These are phyloP conservation scores for Leptographium lundbergii DNA, from an alignment of 2,329 filamentous ascomycete species.

Conservation along the genomic window DNA sequence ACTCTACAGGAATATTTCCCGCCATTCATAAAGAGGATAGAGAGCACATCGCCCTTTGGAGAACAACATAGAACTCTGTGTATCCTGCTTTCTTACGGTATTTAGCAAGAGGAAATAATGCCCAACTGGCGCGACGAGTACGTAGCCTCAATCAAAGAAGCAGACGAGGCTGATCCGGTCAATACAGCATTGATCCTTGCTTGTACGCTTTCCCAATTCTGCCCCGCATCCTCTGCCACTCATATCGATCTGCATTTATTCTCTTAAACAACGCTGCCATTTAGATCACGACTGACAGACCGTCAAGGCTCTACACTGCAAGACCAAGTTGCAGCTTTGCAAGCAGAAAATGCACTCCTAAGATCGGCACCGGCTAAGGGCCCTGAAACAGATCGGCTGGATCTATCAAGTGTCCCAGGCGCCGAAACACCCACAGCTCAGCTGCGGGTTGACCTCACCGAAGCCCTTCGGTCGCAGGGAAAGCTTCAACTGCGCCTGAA, in stretches of 20 bases:
- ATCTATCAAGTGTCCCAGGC: conserved; percentile 3
- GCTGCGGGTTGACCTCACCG: conserved; percentile 57
- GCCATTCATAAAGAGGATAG: neutral
- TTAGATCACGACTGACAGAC: neutral
- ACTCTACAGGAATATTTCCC: neutral
- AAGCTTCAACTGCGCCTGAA: conserved; percentile 54
- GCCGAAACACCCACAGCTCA: conserved; percentile 29
- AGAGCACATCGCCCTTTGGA: neutral
- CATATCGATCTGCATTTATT: no score
- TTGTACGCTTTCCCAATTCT: conserved; percentile 41
- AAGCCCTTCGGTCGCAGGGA: conserved; percentile 62
- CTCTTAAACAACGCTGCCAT: neutral
- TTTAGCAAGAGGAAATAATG: conserved; percentile 21
- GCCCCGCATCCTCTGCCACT: no score
- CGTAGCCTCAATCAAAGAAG: conserved; percentile 58
- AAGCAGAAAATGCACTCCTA: conserved; percentile 37
- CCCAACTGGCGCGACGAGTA: conserved; percentile 75
- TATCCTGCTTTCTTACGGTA: neutral
- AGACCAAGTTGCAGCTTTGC: conserved; percentile 51
- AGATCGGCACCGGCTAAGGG: conserved; percentile 2
- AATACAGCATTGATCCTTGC: conserved; percentile 60
- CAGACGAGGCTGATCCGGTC: conserved; percentile 50
- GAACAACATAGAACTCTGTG: neutral
- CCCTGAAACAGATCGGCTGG: neutral
- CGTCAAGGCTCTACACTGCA: conserved; percentile 48